A percentile compares a stretch with the other conserved stretches of the same genome.
These are phyloP conservation scores for Vicia sativa DNA, from an alignment of 306 rosid genomes.

Conservation along the genomic window DNA sequence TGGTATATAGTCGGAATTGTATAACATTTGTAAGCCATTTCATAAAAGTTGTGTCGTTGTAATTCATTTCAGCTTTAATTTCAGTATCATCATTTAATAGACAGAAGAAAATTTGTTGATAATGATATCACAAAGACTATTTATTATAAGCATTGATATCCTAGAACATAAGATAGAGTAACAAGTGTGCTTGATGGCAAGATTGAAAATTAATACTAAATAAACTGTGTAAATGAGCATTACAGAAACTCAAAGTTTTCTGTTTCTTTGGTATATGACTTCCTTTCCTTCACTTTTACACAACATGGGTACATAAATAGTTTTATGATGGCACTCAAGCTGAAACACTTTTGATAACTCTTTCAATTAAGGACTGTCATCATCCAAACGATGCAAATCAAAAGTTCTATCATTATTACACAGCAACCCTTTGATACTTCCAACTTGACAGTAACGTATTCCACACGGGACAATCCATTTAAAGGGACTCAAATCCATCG, in stretches of 20 bases:
- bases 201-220: not conserved
- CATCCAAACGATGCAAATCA: conserved; percentile 25
- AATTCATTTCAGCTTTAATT: conserved; percentile 2
- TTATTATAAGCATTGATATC: conserved; percentile 2
- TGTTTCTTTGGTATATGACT: conserved; percentile 15
- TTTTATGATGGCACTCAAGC: conserved; percentile 48
- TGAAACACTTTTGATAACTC: conserved; percentile 69
- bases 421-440: too few species aligned
- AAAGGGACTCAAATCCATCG: too few species aligned
- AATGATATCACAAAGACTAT: not conserved
- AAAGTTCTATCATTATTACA: conserved; percentile 21
- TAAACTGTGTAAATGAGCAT: not conserved
- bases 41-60: not conserved
- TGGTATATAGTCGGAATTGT: conserved; percentile 7
- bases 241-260: conserved; percentile 11
- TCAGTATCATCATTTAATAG: conserved; percentile 5
- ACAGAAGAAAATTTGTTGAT: not conserved
- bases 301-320: conserved; percentile 32
- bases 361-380: conserved; percentile 46
- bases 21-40: conserved; percentile 19
- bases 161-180: not conserved
- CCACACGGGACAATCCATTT: too few species aligned
- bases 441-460: too few species aligned
- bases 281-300: conserved; percentile 25
- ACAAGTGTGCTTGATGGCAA: not conserved